Base-by-base conservation (phyloP, 306 rosid species). In the Prunus armeniaca region DNA sequence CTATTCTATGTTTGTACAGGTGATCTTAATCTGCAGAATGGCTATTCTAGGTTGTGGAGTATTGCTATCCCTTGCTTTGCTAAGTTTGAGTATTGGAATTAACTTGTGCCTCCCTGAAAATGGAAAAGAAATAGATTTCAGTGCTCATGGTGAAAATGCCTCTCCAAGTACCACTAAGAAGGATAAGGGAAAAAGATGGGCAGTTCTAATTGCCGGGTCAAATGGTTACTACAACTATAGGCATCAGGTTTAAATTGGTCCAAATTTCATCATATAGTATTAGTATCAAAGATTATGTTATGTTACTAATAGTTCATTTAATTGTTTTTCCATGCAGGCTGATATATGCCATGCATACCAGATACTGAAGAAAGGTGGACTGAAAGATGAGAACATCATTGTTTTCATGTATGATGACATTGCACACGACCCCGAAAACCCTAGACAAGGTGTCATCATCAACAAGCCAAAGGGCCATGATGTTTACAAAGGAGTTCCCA, bases 321-420 rank as follows among this genome's bases (percentile, higher is more conserved):
- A 30, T 12, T 52, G 6, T 30, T 12, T 17, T 52, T 58, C 15
- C 7, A 22, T 58, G 60, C 71, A 86, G 83, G 92, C 92, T 12
- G 92, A 88, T 70, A 69, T 88, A 18, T 88, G 87, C 51, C 92
- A 88, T 78, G 88, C 90, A 65, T 88, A 86, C 25, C 90, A 86
- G 77, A 69, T 88, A 47, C 60, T 88, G 54, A 84, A 28, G 64
- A 88, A 82, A 68, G 90, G 88, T 6, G 92, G 92, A 0, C 24
- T 88, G 18, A 49, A 52, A 0, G 90, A 88, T 47, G 87, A 86
- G 20, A 86, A 88, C 80, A 86, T 86, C 9, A 57, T 88, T 5
- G 88, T 88, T 25, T 88, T 88, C 80, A 86, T 86, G 92, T 83
- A 88, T 17, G 89, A 88, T 27, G 92, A 88, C 41, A 88, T 88